These are phyloP conservation scores for Anacardium occidentale DNA, from an alignment of 345 rosid species.

Conservation along the genomic window DNA sequence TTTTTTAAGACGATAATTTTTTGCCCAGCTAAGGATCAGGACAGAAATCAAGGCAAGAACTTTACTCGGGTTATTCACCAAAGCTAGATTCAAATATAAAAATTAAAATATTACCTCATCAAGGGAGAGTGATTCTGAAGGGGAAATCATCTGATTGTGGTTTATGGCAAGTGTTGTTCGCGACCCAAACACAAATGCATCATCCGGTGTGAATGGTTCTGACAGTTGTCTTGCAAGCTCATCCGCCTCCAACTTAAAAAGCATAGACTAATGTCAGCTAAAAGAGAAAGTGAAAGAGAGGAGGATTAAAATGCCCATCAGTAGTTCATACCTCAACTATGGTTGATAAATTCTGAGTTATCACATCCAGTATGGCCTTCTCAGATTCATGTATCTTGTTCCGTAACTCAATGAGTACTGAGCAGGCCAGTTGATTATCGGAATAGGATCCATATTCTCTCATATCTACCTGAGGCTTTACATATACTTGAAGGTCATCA, in stretches of 20 bases:
- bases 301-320: not conserved
- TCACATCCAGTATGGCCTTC: constrained; percentile 39
- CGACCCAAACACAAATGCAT: constrained; percentile 71
- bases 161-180: constrained; percentile 43
- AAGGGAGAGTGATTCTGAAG: constrained; percentile 75
- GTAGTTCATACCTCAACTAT: constrained; percentile 51
- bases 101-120: constrained; percentile 62
- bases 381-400: constrained; percentile 50
- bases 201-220: constrained; percentile 87
- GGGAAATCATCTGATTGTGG: constrained; percentile 38
- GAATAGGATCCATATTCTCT: constrained; percentile 63
- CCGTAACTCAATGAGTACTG: constrained; percentile 51
- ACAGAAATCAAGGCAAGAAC: not conserved
- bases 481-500: constrained; percentile 65
- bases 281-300: constrained; percentile 8
- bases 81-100: not conserved
- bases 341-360: constrained; percentile 52
- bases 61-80: not conserved
- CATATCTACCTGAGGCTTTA: constrained; percentile 58
- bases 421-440: constrained; percentile 66
- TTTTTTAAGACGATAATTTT: not conserved
- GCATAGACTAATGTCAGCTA: constrained; percentile 14
- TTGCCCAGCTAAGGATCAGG: not conserved
- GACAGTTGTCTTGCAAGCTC: constrained; percentile 61
- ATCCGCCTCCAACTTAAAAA: constrained; percentile 56